phyloP scores from a whole-genome alignment of 2,329 filamentous ascomycete species.

The Fusarium solani-melongenae region DNA sequence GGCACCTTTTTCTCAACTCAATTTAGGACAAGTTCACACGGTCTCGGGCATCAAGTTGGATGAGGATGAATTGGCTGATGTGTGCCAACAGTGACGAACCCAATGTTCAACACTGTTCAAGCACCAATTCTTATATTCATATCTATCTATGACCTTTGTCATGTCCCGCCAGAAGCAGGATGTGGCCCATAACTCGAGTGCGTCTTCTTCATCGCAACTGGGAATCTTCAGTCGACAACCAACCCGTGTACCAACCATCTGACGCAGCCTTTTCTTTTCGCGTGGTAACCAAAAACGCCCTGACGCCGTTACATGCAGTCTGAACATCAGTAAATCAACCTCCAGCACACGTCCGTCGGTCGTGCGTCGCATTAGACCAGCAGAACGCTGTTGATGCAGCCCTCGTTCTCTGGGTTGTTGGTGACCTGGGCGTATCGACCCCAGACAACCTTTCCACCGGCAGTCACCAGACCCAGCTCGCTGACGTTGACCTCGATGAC shows the following conservation, averaged over 20 bases:
- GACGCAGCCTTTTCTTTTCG: conserved; percentile 34
- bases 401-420: conserved; percentile 60
- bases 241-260: conserved; percentile 38
- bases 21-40: not conserved
- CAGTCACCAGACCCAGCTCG: conserved; percentile 90
- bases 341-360: conserved; percentile 12
- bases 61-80: not conserved
- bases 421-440: conserved; percentile 75
- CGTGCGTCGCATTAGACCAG: conserved; percentile 35
- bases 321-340: conserved; percentile 34
- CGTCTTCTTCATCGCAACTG: conserved; percentile 43
- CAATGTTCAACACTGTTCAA: not conserved
- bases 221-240: conserved; percentile 44
- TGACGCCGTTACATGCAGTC: conserved; percentile 44
- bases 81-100: not conserved
- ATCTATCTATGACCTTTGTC: conserved; percentile 31
- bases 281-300: conserved; percentile 40
- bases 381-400: conserved; percentile 48
- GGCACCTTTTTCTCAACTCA: not conserved
- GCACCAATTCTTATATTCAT: conserved; percentile 18
- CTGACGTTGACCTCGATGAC: conserved; percentile 90
- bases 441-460: conserved; percentile 94
- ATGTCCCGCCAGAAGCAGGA: conserved; percentile 29
- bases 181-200: conserved; percentile 37
- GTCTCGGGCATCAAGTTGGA: not conserved